These are phyloP conservation scores for Suillus subluteus DNA, from an alignment of 768 basidiomycete species.

Conservation along the genomic window DNA sequence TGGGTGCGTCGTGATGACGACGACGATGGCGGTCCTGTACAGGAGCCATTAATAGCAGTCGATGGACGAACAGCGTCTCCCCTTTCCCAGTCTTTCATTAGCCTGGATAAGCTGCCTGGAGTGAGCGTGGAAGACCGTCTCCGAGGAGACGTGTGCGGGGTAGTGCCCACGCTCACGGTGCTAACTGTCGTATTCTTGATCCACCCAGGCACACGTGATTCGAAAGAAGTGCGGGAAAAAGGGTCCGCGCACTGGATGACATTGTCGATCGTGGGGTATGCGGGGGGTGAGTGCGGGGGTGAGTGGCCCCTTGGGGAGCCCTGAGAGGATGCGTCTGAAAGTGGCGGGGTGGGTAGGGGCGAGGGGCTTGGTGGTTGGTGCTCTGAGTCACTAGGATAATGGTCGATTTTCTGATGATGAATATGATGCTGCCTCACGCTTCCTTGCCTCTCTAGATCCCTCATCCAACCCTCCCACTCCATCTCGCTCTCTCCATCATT, in stretches of 20 bases:
- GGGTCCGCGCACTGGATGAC: slow-evolving; percentile 19
- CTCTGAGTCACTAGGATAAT: slow-evolving; percentile 6
- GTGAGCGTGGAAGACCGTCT: slow-evolving; percentile 34
- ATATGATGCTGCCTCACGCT: slow-evolving; percentile 16
- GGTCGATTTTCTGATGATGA: slow-evolving; percentile 9
- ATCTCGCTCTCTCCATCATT: slow-evolving; percentile 51
- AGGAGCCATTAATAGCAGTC: slow-evolving; percentile 1
- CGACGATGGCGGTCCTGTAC: slow-evolving; percentile 4
- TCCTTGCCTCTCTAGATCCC: slow-evolving; percentile 51
- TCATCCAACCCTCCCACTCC: slow-evolving; percentile 72
- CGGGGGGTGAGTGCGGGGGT: slow-evolving; percentile 13
- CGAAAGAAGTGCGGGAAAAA: slow-evolving; percentile 11
- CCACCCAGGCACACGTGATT: slow-evolving; percentile 11
- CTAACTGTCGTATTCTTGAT: slow-evolving; percentile 23
- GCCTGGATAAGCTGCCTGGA: slow-evolving; percentile 8
- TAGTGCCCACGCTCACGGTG: slow-evolving; percentile 28
- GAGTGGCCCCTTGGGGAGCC: slow-evolving; percentile 26
- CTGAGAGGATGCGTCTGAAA: slow-evolving; percentile 29
- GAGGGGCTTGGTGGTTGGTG: slow-evolving; percentile 13
- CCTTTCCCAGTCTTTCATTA: slow-evolving; percentile 16
- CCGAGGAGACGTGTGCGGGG: slow-evolving; percentile 9
- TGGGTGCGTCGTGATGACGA: not conserved
- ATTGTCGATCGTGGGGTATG: slow-evolving; percentile 29
- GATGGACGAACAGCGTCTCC: slow-evolving; percentile 6
- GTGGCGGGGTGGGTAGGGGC: slow-evolving; percentile 28